Conservation (phyloP, 768 basidiomycete genomes). For the Termitomyces sp. region DNA sequence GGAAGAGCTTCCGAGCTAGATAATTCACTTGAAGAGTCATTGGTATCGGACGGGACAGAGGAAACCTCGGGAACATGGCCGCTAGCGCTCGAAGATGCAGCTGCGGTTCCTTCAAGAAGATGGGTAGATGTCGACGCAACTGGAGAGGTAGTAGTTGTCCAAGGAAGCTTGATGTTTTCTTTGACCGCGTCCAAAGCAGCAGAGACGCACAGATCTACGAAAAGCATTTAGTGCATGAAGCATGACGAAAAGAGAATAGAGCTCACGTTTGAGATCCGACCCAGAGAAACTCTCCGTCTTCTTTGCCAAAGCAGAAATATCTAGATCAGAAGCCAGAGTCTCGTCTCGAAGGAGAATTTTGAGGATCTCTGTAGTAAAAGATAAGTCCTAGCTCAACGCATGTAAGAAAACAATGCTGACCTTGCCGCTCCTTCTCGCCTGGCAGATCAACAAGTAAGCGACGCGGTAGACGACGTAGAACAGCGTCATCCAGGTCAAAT, state of each 20-base stretch:
- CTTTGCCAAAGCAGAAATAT: constrained; percentile 56
- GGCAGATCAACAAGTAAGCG: constrained; percentile 88
- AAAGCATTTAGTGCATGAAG: background rate
- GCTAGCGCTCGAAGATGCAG: background rate
- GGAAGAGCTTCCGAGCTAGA: constrained; percentile 9
- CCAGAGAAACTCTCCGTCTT: constrained; percentile 88
- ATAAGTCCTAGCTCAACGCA: constrained; percentile 3
- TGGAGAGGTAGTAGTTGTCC: constrained; percentile 38
- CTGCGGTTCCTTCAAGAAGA: background rate
- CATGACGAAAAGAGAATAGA: constrained; percentile 2
- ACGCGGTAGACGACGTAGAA: constrained; percentile 83
- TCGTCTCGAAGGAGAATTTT: constrained; percentile 87
- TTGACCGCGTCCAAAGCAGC: constrained; percentile 92
- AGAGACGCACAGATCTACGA: constrained; percentile 83
- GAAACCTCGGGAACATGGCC: background rate
- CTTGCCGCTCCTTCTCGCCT: constrained; percentile 80
- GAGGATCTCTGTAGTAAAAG: constrained; percentile 63
- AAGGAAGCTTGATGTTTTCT: constrained; percentile 78
- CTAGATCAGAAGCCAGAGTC: constrained; percentile 58
- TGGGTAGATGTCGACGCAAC: background rate
- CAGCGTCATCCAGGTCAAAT: constrained; percentile 89
- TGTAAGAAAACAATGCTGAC: constrained; percentile 35
- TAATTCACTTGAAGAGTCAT: background rate
- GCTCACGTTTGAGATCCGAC: constrained; percentile 90
- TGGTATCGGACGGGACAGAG: background rate